Percentiles rank a stretch among this genome's conserved stretches.
These are phyloP conservation scores for Exserohilum rostratum DNA, from an alignment of 2,329 filamentous ascomycete species.

Conservation along the genomic window DNA sequence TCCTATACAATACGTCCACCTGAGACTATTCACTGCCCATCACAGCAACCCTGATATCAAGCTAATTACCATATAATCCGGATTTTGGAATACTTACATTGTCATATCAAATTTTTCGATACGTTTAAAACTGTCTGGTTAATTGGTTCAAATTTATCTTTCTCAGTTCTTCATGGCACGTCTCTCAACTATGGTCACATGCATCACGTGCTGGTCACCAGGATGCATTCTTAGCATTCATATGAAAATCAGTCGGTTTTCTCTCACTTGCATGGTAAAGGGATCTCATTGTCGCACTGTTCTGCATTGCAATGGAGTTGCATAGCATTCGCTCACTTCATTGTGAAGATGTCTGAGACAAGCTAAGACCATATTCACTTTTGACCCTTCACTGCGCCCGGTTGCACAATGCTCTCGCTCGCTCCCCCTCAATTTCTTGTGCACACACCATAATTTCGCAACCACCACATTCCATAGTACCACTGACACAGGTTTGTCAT, in stretches of 20 bases:
- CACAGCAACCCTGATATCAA: too few relatives aligned
- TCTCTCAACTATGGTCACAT: too few relatives aligned
- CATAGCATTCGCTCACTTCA: constrained; percentile 2
- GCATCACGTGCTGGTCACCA: neutral
- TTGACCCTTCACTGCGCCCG: neutral
- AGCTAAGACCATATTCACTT: neutral
- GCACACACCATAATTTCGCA: neutral
- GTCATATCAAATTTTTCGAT: too few relatives aligned
- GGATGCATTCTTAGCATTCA: neutral
- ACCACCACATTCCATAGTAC: neutral
- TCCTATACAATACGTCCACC: too few relatives aligned
- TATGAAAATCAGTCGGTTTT: neutral
- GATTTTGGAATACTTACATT: too few relatives aligned
- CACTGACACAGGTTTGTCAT: neutral
- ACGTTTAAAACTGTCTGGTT: too few relatives aligned
- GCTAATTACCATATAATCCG: too few relatives aligned
- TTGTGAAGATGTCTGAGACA: constrained; percentile 11
- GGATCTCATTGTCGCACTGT: neutral
- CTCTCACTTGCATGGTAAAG: neutral
- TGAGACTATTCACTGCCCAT: too few relatives aligned
- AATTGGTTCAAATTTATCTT: too few relatives aligned
- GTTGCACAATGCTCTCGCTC: neutral
- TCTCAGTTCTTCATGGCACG: too few relatives aligned
- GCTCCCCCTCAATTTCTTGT: neutral
- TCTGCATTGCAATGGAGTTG: neutral